Evolutionary conservation across 495 filamentous ascomycete genomes (phyloP), one percentile per base, ranked within the genome.

Genomic region (Hapsidospora chrysogenum): DNA sequence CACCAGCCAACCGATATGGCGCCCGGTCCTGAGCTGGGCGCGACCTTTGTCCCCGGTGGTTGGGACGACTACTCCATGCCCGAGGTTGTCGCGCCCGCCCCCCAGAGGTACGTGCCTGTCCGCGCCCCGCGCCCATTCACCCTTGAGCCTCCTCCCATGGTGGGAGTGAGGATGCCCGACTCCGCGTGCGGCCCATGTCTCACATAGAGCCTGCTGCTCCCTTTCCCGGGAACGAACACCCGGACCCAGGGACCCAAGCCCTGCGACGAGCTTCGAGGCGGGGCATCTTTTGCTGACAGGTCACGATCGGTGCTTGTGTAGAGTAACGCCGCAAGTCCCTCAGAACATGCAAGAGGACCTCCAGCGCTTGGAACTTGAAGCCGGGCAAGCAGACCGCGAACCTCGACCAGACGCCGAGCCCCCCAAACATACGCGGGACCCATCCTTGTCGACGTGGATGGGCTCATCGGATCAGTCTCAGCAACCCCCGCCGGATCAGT

Each of bases 311-410:
- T 10, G 17, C 20, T 31, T 29, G 17, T 36, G 33, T 44, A 70
- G 66, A 55, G 58, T 70, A 44, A 70, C 70, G 65, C 65, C 68
- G 40, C 66, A 72, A 53, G 64, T 72, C 37, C 68, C 68, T 37
- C 58, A 66, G 41, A 80, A 86, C 51, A 95, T 97, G 68, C 82
- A 92, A 60, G 76, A 89, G 49, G 84, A 80, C 52, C 68, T 97
- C 28, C 79, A 85, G 33, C 72, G 84, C 53, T 70, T 97, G 54
- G 87, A 94, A 63, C 67, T 86, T 35, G 72, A 84, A 62, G 80
- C 78, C 28, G 64, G 52, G 62, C 53, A 49, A 49, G 55, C 56
- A 59, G 54, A 61, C 43, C 56, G 54, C 23, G 49, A 29, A 31
- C 28, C 31, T 20, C 36, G 28, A 33, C 36, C 38, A 49, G 29